Base-by-base conservation (phyloP, 805 yeast genomes). In the Spathaspora passalidarum region DNA sequence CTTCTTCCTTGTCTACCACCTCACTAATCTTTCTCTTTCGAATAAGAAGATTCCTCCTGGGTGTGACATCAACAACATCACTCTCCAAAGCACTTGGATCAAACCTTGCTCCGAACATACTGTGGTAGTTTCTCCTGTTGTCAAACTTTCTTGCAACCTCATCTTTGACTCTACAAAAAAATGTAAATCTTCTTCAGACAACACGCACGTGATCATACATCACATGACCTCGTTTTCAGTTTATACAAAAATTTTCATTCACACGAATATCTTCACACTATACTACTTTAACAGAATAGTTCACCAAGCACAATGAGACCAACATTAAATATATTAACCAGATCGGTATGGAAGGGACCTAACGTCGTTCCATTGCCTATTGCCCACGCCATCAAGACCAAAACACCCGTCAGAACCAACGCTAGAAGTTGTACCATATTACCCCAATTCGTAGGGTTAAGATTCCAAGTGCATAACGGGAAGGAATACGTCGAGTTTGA, bases 401-500 rank as follows among this genome's bases (percentile, higher is more conserved):
- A 87, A 16, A 78, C 88, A 1, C 96, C 98, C 3, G 88, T 94
- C 50, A 79, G 97, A 69, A 94, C 99, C n/a, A 88, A 90, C 57
- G 97, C 97, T 37, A 80, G 99, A 63, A 73, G 92, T 29, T 94
- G 98, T 61, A 94, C 98, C 16, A 88, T 94, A 45, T 72, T 94
- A 42, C 99, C 99, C 17, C 96, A 89, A 62, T 92, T 94, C 68
- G 96, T 94, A 26, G 99, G 99, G 4, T 73, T 94, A 46, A 86
- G 83, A 56, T 94, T 94, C 66, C 96, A 94, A 66, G 88, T 94
- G 29, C 99, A 94, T 69, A 94, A 94, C 67, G 99, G 99, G 22
- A 88, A 86, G 61, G 96, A 89, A 56, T 94, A 91, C 61, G 96
- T 90, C 34, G 88, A 89, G 43, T 77, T 94, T 44, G 88, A 84